These are phyloP conservation scores for Nemania sp. DNA, from an alignment of 2,329 filamentous ascomycete species.

Conservation along the genomic window DNA sequence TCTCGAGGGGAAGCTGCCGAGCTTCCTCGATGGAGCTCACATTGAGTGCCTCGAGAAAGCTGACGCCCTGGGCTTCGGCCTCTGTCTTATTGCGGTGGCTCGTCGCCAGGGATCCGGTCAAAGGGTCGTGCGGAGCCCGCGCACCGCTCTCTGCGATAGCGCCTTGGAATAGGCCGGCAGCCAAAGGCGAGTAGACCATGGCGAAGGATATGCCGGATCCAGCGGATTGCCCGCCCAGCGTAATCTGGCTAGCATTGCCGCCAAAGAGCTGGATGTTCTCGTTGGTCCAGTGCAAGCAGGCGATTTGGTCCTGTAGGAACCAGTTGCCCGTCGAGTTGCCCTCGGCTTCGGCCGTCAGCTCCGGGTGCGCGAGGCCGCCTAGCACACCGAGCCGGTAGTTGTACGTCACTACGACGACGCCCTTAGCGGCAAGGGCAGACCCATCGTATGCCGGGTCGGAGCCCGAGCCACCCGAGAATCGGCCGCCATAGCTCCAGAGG, in stretches of 20 bases:
- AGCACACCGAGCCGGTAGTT: background rate
- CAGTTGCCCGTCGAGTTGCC: slow-evolving; percentile 1
- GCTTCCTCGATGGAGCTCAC: background rate
- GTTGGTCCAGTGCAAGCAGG: slow-evolving; percentile 3
- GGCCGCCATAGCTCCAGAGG: slow-evolving; percentile 1
- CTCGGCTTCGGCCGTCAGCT: background rate
- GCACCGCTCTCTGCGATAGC: background rate
- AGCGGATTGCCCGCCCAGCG: background rate
- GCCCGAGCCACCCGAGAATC: background rate
- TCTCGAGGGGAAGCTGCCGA: background rate
- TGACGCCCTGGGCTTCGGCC: background rate
- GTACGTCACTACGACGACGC: background rate
- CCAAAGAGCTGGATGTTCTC: background rate
- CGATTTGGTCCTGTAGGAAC: slow-evolving; percentile 1
- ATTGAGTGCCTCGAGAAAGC: background rate
- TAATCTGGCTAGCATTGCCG: background rate
- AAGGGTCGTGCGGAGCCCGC: background rate
- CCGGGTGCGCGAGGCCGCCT: slow-evolving; percentile 2
- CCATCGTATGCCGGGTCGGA: background rate
- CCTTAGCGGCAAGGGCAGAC: background rate
- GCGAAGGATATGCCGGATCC: background rate
- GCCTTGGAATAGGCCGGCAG: background rate
- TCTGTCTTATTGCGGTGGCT: background rate
- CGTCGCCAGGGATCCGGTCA: background rate
- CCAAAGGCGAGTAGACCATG: background rate